Evolutionary conservation across 257 asterid species (phyloP).

Genomic region (Salvia splendens): DNA sequence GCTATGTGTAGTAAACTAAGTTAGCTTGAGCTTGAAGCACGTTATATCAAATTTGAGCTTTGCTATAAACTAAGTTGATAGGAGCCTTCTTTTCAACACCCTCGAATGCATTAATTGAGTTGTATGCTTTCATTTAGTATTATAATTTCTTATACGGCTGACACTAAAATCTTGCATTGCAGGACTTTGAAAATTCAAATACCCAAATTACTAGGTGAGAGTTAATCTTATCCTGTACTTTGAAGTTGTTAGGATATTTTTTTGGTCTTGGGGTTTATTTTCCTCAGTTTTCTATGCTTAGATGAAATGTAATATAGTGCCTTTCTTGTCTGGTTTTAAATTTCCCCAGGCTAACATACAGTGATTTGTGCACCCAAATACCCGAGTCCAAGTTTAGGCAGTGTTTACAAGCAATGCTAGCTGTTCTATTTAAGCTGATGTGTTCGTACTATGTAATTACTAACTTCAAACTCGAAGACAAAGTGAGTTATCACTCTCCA

Average conservation of each 20-base stretch:
- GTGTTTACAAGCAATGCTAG: slow-evolving; percentile 82
- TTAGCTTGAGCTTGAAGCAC: not conserved
- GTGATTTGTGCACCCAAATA: slow-evolving; percentile 87
- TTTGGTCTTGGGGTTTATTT: slow-evolving; percentile 11
- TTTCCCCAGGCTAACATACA: slow-evolving; percentile 83
- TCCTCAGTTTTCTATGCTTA: slow-evolving; percentile 26
- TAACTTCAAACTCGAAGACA: slow-evolving; percentile 73
- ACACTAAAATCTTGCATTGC: slow-evolving; percentile 50
- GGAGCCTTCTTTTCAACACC: not conserved
- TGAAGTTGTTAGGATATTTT: slow-evolving; percentile 16
- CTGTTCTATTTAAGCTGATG: slow-evolving; percentile 87
- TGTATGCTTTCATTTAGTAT: slow-evolving; percentile 21
- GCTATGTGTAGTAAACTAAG: not conserved
- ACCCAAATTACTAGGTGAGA: slow-evolving; percentile 64
- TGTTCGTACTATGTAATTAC: slow-evolving; percentile 82
- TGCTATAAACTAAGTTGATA: not conserved
- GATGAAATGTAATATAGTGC: slow-evolving; percentile 30
- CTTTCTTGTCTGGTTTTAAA: slow-evolving; percentile 37
- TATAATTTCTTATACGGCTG: slow-evolving; percentile 26
- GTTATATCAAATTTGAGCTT: slow-evolving; percentile 9
- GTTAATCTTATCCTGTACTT: slow-evolving; percentile 20
- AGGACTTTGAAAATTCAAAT: slow-evolving; percentile 67
- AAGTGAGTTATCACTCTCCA: slow-evolving; percentile 46
- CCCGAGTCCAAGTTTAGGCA: slow-evolving; percentile 95
- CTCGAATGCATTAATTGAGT: slow-evolving; percentile 1